Conservation (phyloP, 495 filamentous ascomycete genomes). For the Mycothermus thermophilus region DNA sequence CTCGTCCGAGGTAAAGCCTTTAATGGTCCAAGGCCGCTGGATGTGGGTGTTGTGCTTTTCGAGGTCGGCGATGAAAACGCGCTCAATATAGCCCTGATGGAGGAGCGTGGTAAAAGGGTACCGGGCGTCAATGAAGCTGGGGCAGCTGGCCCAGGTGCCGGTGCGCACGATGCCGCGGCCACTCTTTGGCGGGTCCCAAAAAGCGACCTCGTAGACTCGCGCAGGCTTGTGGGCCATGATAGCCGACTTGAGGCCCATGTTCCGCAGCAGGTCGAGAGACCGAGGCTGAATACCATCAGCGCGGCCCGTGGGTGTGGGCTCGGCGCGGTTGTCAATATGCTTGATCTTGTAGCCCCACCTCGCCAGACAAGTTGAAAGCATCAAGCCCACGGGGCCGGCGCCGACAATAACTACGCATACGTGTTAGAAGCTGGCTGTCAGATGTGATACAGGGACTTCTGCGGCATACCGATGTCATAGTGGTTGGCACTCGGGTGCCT, state of each 20-base stretch:
- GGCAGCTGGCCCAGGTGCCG: conserved; percentile 58
- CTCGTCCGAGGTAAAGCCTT: conserved; percentile 47
- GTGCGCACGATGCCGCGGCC: conserved; percentile 50
- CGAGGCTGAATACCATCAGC: conserved; percentile 73
- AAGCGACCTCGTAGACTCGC: conserved; percentile 62
- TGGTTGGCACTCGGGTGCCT: conserved; percentile 10
- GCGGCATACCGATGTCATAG: conserved; percentile 24
- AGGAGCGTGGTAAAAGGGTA: conserved; percentile 65
- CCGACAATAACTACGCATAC: conserved; percentile 60
- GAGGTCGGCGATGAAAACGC: conserved; percentile 55
- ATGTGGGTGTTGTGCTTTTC: conserved; percentile 42
- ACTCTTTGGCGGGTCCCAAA: conserved; percentile 54
- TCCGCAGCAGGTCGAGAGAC: conserved; percentile 60
- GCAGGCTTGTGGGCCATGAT: conserved; percentile 64
- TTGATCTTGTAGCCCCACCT: conserved; percentile 57
- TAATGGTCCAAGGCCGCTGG: conserved; percentile 46
- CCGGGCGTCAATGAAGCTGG: conserved; percentile 57
- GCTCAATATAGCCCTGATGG: conserved; percentile 64
- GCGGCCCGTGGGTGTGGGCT: conserved; percentile 56
- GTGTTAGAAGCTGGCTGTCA: background rate
- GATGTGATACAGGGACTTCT: too few relatives aligned
- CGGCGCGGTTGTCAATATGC: conserved; percentile 57
- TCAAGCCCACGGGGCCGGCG: conserved; percentile 76
- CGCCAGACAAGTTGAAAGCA: conserved; percentile 68
- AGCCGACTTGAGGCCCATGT: conserved; percentile 57